phyloP scores from a whole-genome alignment of 768 basidiomycete genomes.

The Tephrocybe rancida region DNA sequence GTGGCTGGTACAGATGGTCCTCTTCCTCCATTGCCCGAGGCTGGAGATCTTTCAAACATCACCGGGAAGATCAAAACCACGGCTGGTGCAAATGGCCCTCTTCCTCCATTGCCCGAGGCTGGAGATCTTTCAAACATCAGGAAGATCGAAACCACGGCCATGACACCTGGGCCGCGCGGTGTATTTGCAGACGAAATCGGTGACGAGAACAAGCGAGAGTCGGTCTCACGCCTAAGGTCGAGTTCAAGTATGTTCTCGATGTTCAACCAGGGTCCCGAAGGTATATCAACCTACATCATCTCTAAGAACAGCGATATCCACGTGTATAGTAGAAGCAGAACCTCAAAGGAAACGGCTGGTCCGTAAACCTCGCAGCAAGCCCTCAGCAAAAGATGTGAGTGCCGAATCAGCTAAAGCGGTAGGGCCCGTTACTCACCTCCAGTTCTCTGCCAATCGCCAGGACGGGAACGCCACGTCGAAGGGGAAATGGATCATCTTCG shows the following conservation, averaged over 20 bases:
- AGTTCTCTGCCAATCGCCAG: conserved; percentile 85
- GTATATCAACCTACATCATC: conserved; percentile 34
- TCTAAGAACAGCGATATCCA: conserved; percentile 3
- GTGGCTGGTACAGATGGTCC: conserved; percentile 57
- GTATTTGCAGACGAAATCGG: conserved; percentile 81
- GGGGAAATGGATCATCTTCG: conserved; percentile 75
- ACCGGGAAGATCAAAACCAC: conserved; percentile 79
- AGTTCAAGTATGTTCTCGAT: conserved; percentile 87
- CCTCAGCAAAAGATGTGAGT: too few species aligned
- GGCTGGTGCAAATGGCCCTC: conserved; percentile 49
- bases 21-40: conserved; percentile 68
- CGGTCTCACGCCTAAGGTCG: conserved; percentile 77
- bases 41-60: conserved; percentile 84
- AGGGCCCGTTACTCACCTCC: conserved; percentile 80
- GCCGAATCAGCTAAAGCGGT: too few species aligned
- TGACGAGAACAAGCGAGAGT: conserved; percentile 66
- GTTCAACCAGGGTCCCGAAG: conserved; percentile 67
- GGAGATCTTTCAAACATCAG: conserved; percentile 89
- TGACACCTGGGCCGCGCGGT: conserved; percentile 83
- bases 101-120: conserved; percentile 71
- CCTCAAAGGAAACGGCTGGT: conserved; percentile 71
- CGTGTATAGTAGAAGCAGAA: conserved; percentile 48
- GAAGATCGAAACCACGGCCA: conserved; percentile 70
- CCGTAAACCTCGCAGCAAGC: conserved; percentile 78
- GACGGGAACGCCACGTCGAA: conserved; percentile 50